A percentile compares a stretch with the other conserved stretches of the same genome.
phyloP scores from a whole-genome alignment of 495 filamentous ascomycete genomes.

The Antarctomyces pellizariae region DNA sequence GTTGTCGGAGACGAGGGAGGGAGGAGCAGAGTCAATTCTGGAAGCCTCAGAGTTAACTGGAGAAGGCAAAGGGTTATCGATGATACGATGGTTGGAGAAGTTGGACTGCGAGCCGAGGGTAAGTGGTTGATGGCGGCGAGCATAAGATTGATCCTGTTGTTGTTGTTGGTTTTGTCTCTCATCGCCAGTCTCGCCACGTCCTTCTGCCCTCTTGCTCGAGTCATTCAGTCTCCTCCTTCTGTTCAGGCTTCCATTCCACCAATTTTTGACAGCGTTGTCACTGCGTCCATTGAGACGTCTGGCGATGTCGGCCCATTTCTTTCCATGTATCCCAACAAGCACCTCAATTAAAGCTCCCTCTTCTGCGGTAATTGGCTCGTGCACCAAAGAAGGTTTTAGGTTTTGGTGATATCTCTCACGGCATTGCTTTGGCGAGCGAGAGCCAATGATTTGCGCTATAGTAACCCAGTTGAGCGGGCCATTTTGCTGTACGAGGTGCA shows the following conservation, averaged over 20 bases:
- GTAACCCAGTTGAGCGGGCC: constrained; percentile 84
- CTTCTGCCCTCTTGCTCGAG: constrained; percentile 2
- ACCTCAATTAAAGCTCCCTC: constrained; percentile 67
- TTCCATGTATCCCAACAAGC: constrained; percentile 63
- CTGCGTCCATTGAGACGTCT: constrained; percentile 65
- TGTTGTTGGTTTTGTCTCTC: constrained; percentile 8
- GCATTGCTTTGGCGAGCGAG: constrained; percentile 84
- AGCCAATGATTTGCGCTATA: constrained; percentile 52
- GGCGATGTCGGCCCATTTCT: constrained; percentile 89
- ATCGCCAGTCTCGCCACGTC: constrained; percentile 8
- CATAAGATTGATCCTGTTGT: constrained; percentile 12
- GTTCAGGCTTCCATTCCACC: constrained; percentile 96
- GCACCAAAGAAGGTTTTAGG: constrained; percentile 74
- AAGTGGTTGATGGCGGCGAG: constrained; percentile 18
- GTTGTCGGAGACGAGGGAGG: constrained; percentile 48
- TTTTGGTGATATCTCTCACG: constrained; percentile 91
- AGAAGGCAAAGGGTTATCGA: constrained; percentile 44
- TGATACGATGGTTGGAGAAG: constrained; percentile 13
- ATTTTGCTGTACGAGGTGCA: constrained; percentile 48
- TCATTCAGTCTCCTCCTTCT: constrained; percentile 26
- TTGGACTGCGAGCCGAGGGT: constrained; percentile 10
- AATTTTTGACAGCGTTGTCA: constrained; percentile 98
- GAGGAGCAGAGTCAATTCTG: constrained; percentile 32
- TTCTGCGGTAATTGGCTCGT: constrained; percentile 75
- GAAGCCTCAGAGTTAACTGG: constrained; percentile 39